A percentile compares a stretch with the other conserved stretches of the same genome.
phyloP scores from a whole-genome alignment of 2,329 filamentous ascomycete genomes.

The Byssochlamys sp. region DNA sequence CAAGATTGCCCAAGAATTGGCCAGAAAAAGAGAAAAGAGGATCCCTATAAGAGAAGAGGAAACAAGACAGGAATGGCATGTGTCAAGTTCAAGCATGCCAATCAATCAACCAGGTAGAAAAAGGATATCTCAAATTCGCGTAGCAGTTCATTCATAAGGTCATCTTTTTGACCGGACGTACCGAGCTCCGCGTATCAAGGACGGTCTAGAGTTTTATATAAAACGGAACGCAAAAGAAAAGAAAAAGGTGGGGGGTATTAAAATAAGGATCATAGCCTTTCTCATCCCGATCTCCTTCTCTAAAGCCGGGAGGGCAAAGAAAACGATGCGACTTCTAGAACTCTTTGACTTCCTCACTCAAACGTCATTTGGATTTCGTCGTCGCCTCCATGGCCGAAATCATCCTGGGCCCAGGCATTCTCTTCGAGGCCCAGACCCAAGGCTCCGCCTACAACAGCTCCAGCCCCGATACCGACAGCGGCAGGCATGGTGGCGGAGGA shows the following conservation, averaged over 20 bases:
- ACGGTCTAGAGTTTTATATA: background rate
- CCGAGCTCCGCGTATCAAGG: background rate
- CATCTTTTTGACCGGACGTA: background rate
- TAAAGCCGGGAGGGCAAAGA: background rate
- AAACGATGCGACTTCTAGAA: background rate
- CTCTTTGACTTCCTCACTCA: constrained; percentile 42
- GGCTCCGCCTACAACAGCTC: constrained; percentile 7
- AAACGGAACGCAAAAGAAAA: background rate
- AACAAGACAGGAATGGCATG: background rate
- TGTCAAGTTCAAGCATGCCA: background rate
- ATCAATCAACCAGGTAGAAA: background rate
- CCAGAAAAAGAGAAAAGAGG: background rate
- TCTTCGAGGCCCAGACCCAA: constrained; percentile 27
- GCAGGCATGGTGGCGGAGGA: constrained; percentile 24
- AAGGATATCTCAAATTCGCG: background rate
- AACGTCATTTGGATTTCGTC: constrained; percentile 74
- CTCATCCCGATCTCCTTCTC: background rate
- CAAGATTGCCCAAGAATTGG: background rate
- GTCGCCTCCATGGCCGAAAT: constrained; percentile 60
- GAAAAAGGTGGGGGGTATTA: background rate
- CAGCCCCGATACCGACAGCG: constrained; percentile 11
- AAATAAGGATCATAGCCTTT: constrained; percentile 1
- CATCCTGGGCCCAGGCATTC: constrained; percentile 64
- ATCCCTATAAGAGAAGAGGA: background rate
- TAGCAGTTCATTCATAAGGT: background rate